Conservation (phyloP, 306 rosid species). For the Begonia peltatifolia region DNA sequence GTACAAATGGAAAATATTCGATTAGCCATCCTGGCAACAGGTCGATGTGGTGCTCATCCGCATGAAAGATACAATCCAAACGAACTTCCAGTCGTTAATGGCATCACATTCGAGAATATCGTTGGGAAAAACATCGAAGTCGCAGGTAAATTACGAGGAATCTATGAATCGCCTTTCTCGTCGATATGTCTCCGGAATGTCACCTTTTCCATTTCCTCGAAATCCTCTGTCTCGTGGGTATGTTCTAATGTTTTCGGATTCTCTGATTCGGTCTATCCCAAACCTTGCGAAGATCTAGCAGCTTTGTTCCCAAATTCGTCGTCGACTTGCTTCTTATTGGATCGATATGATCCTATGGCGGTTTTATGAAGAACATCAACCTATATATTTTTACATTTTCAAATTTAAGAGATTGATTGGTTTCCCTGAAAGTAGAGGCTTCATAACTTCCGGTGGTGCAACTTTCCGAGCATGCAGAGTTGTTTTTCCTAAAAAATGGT, state of each 20-base stretch:
- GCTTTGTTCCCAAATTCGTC: not conserved
- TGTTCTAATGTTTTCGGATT: constrained; percentile 9
- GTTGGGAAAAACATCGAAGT: constrained; percentile 25
- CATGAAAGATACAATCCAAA: constrained; percentile 45
- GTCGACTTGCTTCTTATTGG: not conserved
- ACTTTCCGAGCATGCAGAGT: no score
- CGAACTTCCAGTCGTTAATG: constrained; percentile 28
- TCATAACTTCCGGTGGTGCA: no score
- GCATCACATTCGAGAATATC: constrained; percentile 29
- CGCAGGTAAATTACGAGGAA: constrained; percentile 19
- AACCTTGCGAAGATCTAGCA: not conserved
- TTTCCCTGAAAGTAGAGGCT: no score
- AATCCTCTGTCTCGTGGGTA: constrained; percentile 2
- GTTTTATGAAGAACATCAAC: not conserved
- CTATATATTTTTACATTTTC: no score
- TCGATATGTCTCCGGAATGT: constrained; percentile 34
- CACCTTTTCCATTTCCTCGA: constrained; percentile 12
- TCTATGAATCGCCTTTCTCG: constrained; percentile 1
- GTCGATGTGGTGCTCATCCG: constrained; percentile 47
- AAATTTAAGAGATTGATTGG: no score
- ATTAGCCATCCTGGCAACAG: constrained; percentile 26
- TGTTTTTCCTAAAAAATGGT: no score
- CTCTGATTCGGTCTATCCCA: constrained; percentile 3
- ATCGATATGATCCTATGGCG: not conserved
- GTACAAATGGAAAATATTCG: constrained; percentile 21